Base-by-base conservation (phyloP, 495 filamentous ascomycete species). In the Penicillium soppii region DNA sequence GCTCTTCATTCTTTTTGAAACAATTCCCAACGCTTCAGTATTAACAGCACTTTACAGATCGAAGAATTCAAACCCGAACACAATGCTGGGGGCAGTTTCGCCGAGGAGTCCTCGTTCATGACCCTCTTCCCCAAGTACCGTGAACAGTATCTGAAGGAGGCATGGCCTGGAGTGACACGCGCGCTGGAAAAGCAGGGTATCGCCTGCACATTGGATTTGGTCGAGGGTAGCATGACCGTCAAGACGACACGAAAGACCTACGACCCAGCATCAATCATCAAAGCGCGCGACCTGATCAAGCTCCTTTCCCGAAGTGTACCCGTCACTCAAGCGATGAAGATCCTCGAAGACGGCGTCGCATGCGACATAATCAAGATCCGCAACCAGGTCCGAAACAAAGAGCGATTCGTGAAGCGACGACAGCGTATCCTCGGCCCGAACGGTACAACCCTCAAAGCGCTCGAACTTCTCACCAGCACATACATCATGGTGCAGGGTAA, bases 401-500 rank as follows among this genome's bases (percentile, higher is more conserved):
- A 97, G 54, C 89, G 92, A 33, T 99, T 99, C 65, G 88, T 96
- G 43, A 99, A 99, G 78, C 82, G 94, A 27, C 83, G 94, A 41
- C 94, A 98, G 70, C 79, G 94, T 43, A 92, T 97, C 43, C 73
- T 97, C 37, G 92, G 94, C 1, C 87, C 89, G 10, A 84, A 85
- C 57, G 89, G 90, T 25, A 86, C 82, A 21, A 96, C 91, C 6
- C 73, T 97, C 38, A 99, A 97, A 66, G 95, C 94, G 7, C 75
- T 99, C 37, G 92, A 99, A 70, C 80, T 99, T n/a, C 82, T 99
- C 33, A 97, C 94, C 9, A 77, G 84, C 58, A 92, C 86, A 51
- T 99, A 97, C 68, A 89, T 99, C 53, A 80, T 97, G 38, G 94
- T 99, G 1, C 94, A 99, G 72, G 94, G 94, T 58, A 97, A 97